Percentiles rank a stretch among this genome's conserved stretches.
These are phyloP conservation scores for Fusarium clavum DNA, from an alignment of 2,329 filamentous ascomycete species.

Conservation along the genomic window DNA sequence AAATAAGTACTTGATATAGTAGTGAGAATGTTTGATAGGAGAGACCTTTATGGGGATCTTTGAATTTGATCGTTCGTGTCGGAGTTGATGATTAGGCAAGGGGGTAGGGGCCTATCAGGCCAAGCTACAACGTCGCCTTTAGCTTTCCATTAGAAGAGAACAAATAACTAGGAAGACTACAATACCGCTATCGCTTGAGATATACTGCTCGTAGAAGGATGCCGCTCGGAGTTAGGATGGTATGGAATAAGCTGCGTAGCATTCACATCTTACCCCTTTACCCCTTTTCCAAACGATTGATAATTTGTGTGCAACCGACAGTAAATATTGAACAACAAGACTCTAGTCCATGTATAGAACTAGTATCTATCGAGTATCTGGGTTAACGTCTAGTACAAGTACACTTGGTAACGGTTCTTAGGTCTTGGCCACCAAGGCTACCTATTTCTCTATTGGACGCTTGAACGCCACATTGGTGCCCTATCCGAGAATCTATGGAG, in stretches of 20 bases:
- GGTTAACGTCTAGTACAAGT: not conserved
- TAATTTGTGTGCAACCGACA: not conserved
- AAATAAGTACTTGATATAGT: fast-evolving
- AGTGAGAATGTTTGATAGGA: fast-evolving
- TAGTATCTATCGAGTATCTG: not conserved
- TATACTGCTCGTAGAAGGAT: too few species aligned
- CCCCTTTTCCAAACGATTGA: not conserved
- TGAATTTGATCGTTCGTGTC: not conserved
- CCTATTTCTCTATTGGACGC: not conserved
- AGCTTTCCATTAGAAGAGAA: not conserved
- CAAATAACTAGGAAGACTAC: not conserved
- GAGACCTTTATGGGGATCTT: fast-evolving
- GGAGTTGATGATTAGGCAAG: not conserved
- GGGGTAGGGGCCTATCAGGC: not conserved
- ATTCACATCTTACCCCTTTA: not conserved
- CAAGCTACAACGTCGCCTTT: not conserved
- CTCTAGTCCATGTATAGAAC: not conserved
- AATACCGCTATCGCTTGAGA: not conserved
- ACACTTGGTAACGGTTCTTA: not conserved
- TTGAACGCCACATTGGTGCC: not conserved
- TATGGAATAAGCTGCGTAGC: not conserved
- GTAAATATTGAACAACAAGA: not conserved
- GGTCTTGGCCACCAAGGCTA: not conserved
- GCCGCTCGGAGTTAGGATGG: not conserved
- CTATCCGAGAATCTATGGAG: too few species aligned